phyloP scores from a whole-genome alignment of 805 yeast species.

The Lipomyces sp. region DNA sequence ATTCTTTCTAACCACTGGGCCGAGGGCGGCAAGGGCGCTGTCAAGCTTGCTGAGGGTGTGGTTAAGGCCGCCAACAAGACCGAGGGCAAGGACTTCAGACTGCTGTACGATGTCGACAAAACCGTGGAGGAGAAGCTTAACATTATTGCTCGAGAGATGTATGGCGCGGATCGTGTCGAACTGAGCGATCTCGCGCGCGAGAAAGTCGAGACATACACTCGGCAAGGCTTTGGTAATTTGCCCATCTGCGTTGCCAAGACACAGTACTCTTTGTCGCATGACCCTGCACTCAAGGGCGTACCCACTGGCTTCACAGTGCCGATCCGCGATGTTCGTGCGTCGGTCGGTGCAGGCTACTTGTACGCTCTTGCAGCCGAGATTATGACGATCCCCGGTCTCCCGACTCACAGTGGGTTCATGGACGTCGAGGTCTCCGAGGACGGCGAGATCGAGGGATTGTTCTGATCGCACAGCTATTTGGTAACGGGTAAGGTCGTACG shows the following conservation, averaged over 20 bases:
- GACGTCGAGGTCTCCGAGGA: constrained; percentile 88
- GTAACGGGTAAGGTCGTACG: neutral
- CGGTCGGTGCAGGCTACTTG: constrained; percentile 95
- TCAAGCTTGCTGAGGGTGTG: constrained; percentile 82
- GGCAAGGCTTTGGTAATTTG: constrained; percentile 86
- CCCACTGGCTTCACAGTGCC: constrained; percentile 95
- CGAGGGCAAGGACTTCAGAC: constrained; percentile 57
- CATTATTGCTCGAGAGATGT: constrained; percentile 83
- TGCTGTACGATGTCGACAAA: constrained; percentile 68
- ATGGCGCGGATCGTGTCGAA: constrained; percentile 87
- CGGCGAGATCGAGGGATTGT: constrained; percentile 93
- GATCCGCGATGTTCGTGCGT: constrained; percentile 89
- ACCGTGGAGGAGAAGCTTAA: constrained; percentile 80
- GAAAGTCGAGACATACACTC: constrained; percentile 79
- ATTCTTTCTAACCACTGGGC: constrained; percentile 94
- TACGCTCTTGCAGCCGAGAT: constrained; percentile 97
- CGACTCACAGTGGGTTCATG: constrained; percentile 96
- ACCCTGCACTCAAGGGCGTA: constrained; percentile 89
- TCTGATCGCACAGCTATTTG: constrained; percentile 47
- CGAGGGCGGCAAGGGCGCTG: constrained; percentile 90
- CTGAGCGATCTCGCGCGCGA: constrained; percentile 78
- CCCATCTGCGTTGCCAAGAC: constrained; percentile 98
- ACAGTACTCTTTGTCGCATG: constrained; percentile 94
- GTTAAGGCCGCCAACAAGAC: constrained; percentile 59
- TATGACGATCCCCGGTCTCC: constrained; percentile 96